A percentile compares a stretch with the other conserved stretches of the same genome.
phyloP scores from a whole-genome alignment of 345 rosid species.

The Salix suchowensis region DNA sequence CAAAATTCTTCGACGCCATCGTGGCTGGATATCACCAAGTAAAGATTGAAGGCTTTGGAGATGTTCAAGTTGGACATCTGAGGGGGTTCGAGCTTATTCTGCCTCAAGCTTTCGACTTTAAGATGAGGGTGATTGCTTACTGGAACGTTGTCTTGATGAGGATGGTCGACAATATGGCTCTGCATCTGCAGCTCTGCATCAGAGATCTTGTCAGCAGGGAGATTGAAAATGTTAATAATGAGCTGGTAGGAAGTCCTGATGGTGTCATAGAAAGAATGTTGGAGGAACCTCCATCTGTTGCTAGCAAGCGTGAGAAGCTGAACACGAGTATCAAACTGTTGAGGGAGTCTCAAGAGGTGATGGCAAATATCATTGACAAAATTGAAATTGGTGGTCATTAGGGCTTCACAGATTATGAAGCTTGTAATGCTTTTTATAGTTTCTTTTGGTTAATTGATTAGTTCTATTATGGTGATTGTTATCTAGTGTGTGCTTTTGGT shows the following conservation, averaged over 20 bases:
- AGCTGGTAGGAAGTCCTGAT: constrained; percentile 16
- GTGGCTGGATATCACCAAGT: neutral
- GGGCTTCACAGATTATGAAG: too few species aligned
- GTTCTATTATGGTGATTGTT: too few species aligned
- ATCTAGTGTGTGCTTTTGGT: too few species aligned
- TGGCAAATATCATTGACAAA: constrained; percentile 14
- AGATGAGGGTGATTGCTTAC: constrained; percentile 26
- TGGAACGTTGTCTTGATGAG: constrained; percentile 32
- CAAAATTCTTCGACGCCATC: neutral
- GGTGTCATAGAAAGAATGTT: constrained; percentile 24
- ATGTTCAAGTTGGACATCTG: neutral
- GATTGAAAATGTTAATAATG: constrained; percentile 11
- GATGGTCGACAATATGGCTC: constrained; percentile 25
- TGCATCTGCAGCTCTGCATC: constrained; percentile 16
- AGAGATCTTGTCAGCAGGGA: constrained; percentile 19
- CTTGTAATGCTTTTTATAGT: too few species aligned
- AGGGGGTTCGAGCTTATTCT: neutral
- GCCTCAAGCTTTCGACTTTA: constrained; percentile 25
- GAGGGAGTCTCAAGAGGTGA: constrained; percentile 23
- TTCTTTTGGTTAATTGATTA: too few species aligned
- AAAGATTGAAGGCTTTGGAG: constrained; percentile 5
- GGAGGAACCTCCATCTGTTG: constrained; percentile 22
- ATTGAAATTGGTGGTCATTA: neutral
- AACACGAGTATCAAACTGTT: constrained; percentile 20
- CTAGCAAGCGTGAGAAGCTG: constrained; percentile 22